A percentile compares a stretch with the other conserved stretches of the same genome.
Conservation (phyloP, 2,329 filamentous ascomycete species). For the Juglanconis sp. region DNA sequence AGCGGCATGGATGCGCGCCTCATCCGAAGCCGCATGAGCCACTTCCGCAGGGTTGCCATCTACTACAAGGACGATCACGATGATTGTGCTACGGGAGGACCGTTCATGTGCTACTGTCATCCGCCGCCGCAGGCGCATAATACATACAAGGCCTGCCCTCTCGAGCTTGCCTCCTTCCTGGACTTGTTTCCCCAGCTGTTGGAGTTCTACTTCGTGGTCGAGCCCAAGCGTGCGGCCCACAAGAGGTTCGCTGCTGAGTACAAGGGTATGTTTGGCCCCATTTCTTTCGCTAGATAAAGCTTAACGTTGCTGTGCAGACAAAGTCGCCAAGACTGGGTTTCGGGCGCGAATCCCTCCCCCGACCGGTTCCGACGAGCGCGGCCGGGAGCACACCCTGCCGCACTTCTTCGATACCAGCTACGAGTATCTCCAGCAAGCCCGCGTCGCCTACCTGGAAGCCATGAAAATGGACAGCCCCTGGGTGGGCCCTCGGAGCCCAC, state of each 20-base stretch:
- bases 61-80: neutral
- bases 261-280: neutral
- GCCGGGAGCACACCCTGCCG: neutral
- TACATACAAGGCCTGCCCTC: constrained; percentile 19
- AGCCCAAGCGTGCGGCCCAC: neutral
- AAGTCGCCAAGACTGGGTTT: neutral
- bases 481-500: neutral
- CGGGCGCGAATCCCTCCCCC: too few species aligned
- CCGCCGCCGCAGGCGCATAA: neutral
- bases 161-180: constrained; percentile 22
- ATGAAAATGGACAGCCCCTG: neutral
- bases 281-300: neutral
- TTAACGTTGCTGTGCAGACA: neutral
- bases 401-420: constrained; percentile 7
- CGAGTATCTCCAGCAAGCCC: constrained; percentile 11
- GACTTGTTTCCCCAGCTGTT: constrained; percentile 26
- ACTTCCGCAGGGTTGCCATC: constrained; percentile 12
- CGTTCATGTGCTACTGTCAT: constrained; percentile 11
- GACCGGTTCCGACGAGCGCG: too few species aligned
- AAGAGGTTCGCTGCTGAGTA: neutral
- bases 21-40: neutral
- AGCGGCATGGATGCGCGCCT: neutral
- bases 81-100: neutral
- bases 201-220: constrained; percentile 28
- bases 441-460: neutral